Base-by-base conservation (phyloP, 345 rosid species). In the Ceriops decandra region DNA sequence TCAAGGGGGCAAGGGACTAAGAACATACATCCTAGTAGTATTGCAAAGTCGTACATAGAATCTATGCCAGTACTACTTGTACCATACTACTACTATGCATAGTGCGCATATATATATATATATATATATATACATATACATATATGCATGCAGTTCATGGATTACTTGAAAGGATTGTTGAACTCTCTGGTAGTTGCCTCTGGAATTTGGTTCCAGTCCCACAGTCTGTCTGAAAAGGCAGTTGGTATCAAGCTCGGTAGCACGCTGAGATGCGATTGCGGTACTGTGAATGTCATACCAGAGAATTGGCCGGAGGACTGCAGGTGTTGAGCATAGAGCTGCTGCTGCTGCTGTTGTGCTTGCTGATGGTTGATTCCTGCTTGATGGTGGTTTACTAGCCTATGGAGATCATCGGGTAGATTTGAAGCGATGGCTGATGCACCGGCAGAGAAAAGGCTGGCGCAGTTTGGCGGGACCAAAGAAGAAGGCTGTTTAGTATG, bases 171-270 rank as follows among this genome's bases (percentile, higher is more conserved):
- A 36, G 87, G 82, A 66, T 76, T 80, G 68, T 67, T 80, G 82
- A 68, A 80, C 52, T 86, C 88, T 76, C 76, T 42, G 49, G 17
- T 79, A 77, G 64, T 79, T 26, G 82, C 83, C 51, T 91, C 93
- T 6, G 88, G 86, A 60, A 83, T 63, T n/a, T 88, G 91, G 73
- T 83, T 92, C 98, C 98, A 92, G 38, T 92, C 96, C 98, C 96
- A 89, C 72, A 88, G 52, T 61, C 85, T 63, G 79, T 87, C 92
- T 1, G 88, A 75, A 68, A 84, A 83, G 56, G 87, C 72, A 1
- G 77, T 65, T 24, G 84, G 86, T 59, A 81, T 68, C 19, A 81
- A 66, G 60, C 73, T 69, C 8, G 90, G 86, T n/a, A 77, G 77
- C 69, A 74, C 70, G 74, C 74, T 82, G 78, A 82, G 78, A 67